These are phyloP conservation scores for Cryphonectria nitschkei DNA, from an alignment of 2,329 filamentous ascomycete species.

Conservation along the genomic window DNA sequence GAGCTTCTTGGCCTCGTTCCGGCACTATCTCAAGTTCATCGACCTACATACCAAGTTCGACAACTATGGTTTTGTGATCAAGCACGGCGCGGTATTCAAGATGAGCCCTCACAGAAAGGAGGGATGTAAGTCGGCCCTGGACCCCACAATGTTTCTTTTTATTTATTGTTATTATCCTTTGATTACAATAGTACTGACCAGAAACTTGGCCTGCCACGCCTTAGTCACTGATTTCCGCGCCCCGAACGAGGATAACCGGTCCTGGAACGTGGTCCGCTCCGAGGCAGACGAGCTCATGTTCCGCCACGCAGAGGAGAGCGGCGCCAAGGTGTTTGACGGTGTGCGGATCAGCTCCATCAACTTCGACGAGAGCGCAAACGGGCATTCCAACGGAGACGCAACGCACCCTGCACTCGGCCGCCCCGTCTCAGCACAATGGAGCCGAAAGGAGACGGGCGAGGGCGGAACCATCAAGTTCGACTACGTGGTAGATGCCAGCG, in stretches of 20 bases:
- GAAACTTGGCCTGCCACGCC: not conserved
- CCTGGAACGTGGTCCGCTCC: slow-evolving; percentile 53
- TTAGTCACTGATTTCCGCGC: slow-evolving; percentile 48
- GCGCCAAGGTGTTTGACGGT: slow-evolving; percentile 47
- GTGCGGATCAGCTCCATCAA: slow-evolving; percentile 41
- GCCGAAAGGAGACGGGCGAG: not conserved
- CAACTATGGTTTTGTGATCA: slow-evolving; percentile 44
- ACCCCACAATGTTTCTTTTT: not conserved
- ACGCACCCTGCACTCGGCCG: not conserved
- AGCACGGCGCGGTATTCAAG: slow-evolving; percentile 48
- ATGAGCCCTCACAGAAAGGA: slow-evolving; percentile 34
- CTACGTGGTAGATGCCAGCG: slow-evolving; percentile 54
- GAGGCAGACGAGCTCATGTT: slow-evolving; percentile 51
- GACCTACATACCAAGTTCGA: slow-evolving; percentile 46
- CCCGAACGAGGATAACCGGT: slow-evolving; percentile 43
- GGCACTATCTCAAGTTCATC: slow-evolving; percentile 49
- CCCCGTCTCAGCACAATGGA: not conserved
- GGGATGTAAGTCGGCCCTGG: not conserved
- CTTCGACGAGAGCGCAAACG: slow-evolving; percentile 33
- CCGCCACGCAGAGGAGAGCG: slow-evolving; percentile 43
- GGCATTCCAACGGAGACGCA: not conserved
- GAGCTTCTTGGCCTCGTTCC: slow-evolving; percentile 43
- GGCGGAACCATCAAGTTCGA: slow-evolving; percentile 44
- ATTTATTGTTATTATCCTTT: not conserved
- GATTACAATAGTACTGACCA: not conserved